A percentile compares a stretch with the other conserved stretches of the same genome.
phyloP scores from a whole-genome alignment of 148 eudicot genomes.

The Camellia granthamiana region DNA sequence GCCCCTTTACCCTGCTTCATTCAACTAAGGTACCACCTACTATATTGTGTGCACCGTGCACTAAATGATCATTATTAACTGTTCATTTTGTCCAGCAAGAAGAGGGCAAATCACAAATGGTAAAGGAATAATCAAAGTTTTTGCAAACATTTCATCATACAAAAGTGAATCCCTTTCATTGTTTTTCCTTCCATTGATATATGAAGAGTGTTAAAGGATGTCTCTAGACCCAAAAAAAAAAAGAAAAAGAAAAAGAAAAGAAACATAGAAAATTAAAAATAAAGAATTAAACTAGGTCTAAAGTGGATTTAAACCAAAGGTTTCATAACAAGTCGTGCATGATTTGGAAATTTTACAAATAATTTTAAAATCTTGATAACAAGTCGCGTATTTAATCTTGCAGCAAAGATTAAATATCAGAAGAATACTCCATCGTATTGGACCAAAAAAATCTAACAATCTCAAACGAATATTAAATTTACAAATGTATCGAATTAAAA shows the following conservation, averaged over 20 bases:
- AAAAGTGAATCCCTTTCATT: neutral
- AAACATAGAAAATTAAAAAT: no score
- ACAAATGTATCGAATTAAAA: neutral
- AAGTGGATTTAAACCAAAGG: neutral
- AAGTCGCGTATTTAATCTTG: neutral
- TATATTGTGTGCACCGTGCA: neutral
- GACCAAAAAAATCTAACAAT: neutral
- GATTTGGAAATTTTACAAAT: conserved; percentile 2
- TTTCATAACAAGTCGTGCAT: neutral
- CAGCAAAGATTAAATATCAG: neutral
- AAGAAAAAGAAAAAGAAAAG: neutral
- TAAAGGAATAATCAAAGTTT: neutral
- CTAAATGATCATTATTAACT: neutral
- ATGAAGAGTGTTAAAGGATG: neutral
- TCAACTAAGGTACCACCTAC: neutral
- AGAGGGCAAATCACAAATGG: neutral
- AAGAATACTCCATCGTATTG: neutral
- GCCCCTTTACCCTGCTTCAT: no score
- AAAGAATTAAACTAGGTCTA: no score
- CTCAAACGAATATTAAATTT: neutral
- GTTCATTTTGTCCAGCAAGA: neutral
- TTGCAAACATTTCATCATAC: neutral
- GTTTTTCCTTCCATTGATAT: neutral
- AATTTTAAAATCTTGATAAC: neutral
- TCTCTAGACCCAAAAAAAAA: neutral